Conservation (phyloP, 768 basidiomycete genomes). For the Clavulina sp. region DNA sequence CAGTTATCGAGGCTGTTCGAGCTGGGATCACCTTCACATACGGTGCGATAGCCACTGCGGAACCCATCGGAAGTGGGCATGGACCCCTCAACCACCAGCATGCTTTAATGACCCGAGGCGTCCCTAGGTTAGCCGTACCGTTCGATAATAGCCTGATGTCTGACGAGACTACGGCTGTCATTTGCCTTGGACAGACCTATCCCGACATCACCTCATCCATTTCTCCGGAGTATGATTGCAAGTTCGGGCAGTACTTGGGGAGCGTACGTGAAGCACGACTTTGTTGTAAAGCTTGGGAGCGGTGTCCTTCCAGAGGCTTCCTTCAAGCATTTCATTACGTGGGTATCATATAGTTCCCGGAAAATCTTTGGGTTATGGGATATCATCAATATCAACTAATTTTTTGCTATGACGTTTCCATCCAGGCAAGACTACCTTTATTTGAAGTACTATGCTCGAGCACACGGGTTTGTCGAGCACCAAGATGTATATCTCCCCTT, state of each 20-base stretch:
- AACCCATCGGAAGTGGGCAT: slow-evolving; percentile 49
- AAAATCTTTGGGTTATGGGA: background rate
- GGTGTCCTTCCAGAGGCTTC: slow-evolving; percentile 47
- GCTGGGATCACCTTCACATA: slow-evolving; percentile 58
- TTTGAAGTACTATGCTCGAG: slow-evolving; percentile 67
- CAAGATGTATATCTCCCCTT: background rate
- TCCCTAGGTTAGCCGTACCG: slow-evolving; percentile 35
- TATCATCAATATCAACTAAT: background rate
- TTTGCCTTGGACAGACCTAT: slow-evolving; percentile 30
- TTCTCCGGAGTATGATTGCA: slow-evolving; percentile 46
- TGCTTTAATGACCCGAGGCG: slow-evolving; percentile 26
- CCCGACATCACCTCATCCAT: slow-evolving; percentile 42
- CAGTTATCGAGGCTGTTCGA: slow-evolving; percentile 41
- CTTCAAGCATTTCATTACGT: slow-evolving; percentile 81
- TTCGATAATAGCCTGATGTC: background rate
- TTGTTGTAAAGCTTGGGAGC: slow-evolving; percentile 55
- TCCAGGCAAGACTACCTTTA: slow-evolving; percentile 66
- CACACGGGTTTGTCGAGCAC: slow-evolving; percentile 38
- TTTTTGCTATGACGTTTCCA: background rate
- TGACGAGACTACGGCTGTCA: background rate
- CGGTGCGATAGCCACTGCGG: slow-evolving; percentile 51
- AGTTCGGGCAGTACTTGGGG: slow-evolving; percentile 42
- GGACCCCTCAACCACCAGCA: slow-evolving; percentile 84
- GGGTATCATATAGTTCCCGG: slow-evolving; percentile 12
- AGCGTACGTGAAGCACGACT: slow-evolving; percentile 66